Percentiles rank a stretch among this genome's conserved stretches.
phyloP scores from a whole-genome alignment of 257 asterid species.

The Orobanche coerulescens region DNA sequence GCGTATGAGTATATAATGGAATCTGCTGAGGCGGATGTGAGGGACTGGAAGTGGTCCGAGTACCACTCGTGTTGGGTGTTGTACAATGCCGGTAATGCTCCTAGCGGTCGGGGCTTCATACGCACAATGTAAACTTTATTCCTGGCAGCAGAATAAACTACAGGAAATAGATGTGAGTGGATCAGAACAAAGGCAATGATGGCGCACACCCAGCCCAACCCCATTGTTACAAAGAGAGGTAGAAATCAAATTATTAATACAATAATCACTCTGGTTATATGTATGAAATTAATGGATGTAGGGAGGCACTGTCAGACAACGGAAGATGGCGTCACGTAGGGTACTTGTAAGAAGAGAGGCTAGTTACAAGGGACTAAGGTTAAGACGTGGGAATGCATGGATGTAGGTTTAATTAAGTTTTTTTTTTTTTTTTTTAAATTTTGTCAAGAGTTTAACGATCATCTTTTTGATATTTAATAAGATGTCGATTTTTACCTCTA shows the following conservation, averaged over 20 bases:
- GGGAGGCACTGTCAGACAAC: too few relatives aligned
- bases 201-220: conserved; percentile 11
- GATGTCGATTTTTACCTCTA: too few relatives aligned
- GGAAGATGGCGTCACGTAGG: too few relatives aligned
- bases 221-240: conserved; percentile 20
- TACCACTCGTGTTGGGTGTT: conserved; percentile 42
- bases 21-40: conserved; percentile 30
- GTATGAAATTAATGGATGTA: too few relatives aligned
- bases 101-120: conserved; percentile 34
- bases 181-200: conserved; percentile 17
- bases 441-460: too few relatives aligned
- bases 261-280: too few relatives aligned
- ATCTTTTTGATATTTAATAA: too few relatives aligned
- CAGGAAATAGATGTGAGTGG: conserved; percentile 20
- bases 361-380: too few relatives aligned
- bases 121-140: conserved; percentile 40
- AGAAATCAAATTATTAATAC: not conserved
- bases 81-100: conserved; percentile 31
- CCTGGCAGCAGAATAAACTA: conserved; percentile 20
- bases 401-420: too few relatives aligned
- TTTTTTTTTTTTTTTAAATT: too few relatives aligned
- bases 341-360: too few relatives aligned
- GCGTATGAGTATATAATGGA: conserved; percentile 43
- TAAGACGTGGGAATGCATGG: too few relatives aligned
- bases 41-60: conserved; percentile 34